Percentiles rank a stretch among this genome's conserved stretches.
Evolutionary conservation across 176 grass and related monocot species (phyloP).

Genomic region (Aegilops longissima): DNA sequence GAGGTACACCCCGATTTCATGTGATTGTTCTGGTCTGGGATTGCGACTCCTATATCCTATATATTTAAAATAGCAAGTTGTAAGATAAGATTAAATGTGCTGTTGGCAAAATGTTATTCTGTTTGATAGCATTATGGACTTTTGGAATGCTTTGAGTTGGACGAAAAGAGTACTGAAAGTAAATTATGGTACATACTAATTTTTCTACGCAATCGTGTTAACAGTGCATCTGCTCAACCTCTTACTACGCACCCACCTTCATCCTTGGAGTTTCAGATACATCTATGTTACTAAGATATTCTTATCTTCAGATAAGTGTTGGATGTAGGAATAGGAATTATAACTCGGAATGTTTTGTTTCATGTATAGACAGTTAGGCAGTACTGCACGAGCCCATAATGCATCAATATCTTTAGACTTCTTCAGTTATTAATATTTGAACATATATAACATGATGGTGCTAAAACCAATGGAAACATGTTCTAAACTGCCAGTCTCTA

Average conservation of each 20-base stretch:
- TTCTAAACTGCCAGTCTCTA: background rate
- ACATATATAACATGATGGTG: background rate
- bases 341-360: no score
- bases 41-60: background rate
- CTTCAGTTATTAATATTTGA: background rate
- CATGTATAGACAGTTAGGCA: no score
- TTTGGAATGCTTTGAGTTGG: background rate
- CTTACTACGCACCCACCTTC: background rate
- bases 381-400: no score
- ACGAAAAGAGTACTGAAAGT: background rate
- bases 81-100: slow-evolving; percentile 19
- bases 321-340: no score
- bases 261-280: slow-evolving; percentile 2
- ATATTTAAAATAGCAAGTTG: background rate
- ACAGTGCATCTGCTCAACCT: background rate
- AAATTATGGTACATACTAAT: background rate
- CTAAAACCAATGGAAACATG: background rate
- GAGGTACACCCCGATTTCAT: slow-evolving; percentile 88
- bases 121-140: background rate
- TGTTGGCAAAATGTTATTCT: background rate
- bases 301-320: background rate
- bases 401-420: background rate
- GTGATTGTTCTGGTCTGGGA: slow-evolving; percentile 27
- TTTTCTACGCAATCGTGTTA: slow-evolving; percentile 5
- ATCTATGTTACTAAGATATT: background rate